These are phyloP conservation scores for Flaveria sonorensis DNA, from an alignment of 129 eudicot species.

Conservation along the genomic window DNA sequence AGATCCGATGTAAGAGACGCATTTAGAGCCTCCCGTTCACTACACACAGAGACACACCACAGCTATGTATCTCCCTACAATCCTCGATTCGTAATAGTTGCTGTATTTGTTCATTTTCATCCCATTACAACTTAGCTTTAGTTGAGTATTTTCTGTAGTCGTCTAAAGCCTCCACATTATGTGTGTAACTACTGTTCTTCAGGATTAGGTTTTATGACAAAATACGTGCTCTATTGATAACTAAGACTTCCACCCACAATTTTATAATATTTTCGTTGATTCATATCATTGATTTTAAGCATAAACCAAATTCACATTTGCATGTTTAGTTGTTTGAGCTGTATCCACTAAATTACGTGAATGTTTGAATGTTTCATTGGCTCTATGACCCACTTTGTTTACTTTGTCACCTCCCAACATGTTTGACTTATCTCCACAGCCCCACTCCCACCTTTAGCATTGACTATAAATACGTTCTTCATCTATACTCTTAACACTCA, in stretches of 20 bases:
- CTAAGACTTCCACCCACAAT: neutral
- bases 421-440: slow-evolving; percentile 9
- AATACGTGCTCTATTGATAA: too few species aligned
- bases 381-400: slow-evolving; percentile 26
- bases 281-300: neutral
- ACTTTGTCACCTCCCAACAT: slow-evolving; percentile 15
- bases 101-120: too few species aligned
- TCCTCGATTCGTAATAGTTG: too few species aligned
- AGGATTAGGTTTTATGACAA: too few species aligned
- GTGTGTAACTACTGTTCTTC: too few species aligned
- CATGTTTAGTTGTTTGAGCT: neutral
- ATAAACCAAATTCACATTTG: neutral
- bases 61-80: too few species aligned
- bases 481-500: neutral
- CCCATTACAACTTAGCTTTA: too few species aligned
- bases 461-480: slow-evolving; percentile 27
- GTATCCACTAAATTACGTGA: neutral
- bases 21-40: too few species aligned
- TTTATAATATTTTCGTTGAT: neutral
- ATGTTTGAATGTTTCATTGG: slow-evolving; percentile 1
- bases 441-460: neutral
- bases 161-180: too few species aligned
- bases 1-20: too few species aligned
- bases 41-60: too few species aligned
- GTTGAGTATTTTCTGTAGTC: too few species aligned